Evolutionary conservation across 352 stramenopile species (phyloP).

Genomic region (Pythium coloratum): DNA sequence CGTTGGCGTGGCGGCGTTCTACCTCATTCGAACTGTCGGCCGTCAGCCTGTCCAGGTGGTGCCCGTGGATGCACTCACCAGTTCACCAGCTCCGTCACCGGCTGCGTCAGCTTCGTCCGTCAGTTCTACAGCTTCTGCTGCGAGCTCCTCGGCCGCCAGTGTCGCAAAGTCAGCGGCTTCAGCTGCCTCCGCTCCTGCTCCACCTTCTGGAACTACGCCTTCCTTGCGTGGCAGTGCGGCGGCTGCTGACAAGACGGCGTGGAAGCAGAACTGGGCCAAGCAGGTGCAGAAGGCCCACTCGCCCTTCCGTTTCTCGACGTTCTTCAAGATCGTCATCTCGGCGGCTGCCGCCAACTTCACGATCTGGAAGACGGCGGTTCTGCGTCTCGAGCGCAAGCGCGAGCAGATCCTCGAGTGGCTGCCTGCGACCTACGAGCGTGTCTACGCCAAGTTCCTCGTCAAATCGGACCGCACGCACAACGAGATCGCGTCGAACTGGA

Average conservation of each 20-base stretch:
- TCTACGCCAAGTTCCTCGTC: constrained; percentile 71
- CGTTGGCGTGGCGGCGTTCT: constrained; percentile 66
- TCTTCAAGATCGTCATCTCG: constrained; percentile 74
- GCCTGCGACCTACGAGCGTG: constrained; percentile 63
- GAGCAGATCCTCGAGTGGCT: constrained; percentile 75
- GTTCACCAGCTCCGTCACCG: constrained; percentile 23
- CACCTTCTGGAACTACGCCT: not conserved
- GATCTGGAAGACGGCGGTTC: constrained; percentile 67
- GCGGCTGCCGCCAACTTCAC: constrained; percentile 61
- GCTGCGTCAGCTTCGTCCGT: constrained; percentile 4
- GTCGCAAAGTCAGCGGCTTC: not conserved
- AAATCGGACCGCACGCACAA: constrained; percentile 78
- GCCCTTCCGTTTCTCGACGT: constrained; percentile 64
- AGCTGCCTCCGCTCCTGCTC: not conserved
- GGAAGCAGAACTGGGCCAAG: constrained; percentile 80
- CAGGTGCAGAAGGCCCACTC: constrained; percentile 72
- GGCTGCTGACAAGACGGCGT: constrained; percentile 31
- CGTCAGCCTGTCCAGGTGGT: constrained; percentile 27
- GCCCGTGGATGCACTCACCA: constrained; percentile 27
- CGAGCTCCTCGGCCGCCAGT: not conserved
- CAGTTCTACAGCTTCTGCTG: not conserved
- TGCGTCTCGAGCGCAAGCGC: constrained; percentile 71
- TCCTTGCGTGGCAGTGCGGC: constrained; percentile 4
- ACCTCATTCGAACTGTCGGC: constrained; percentile 75
- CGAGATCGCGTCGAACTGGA: constrained; percentile 71